These are phyloP conservation scores for Petunia secreta DNA, from an alignment of 257 asterid species.

Conservation along the genomic window DNA sequence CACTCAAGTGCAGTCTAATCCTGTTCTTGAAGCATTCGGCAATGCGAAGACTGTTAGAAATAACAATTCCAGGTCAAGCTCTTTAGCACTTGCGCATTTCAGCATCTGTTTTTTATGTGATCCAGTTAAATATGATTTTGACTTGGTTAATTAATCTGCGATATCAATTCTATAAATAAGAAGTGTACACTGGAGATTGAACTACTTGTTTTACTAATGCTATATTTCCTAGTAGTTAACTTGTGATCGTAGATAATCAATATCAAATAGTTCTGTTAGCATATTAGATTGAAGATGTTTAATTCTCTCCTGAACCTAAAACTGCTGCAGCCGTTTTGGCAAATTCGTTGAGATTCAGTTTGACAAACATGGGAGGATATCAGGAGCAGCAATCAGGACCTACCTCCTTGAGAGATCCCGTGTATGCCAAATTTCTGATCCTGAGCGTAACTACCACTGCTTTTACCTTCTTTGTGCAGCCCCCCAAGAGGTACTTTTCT, in stretches of 20 bases:
- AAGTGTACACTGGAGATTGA: slow-evolving; percentile 1
- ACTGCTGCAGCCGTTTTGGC: slow-evolving; percentile 89
- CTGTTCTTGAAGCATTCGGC: slow-evolving; percentile 99
- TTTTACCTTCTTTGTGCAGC: slow-evolving; percentile 99
- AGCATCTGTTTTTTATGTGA: slow-evolving; percentile 26
- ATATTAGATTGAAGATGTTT: slow-evolving; percentile 18
- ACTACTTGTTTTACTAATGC: slow-evolving; percentile 3
- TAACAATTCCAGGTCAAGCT: slow-evolving; percentile 91
- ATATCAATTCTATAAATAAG: neutral
- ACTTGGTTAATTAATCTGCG: slow-evolving; percentile 6
- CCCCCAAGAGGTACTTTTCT: slow-evolving; percentile 76
- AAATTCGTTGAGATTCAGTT: slow-evolving; percentile 98
- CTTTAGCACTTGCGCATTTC: slow-evolving; percentile 38
- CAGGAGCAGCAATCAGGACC: slow-evolving; percentile 98
- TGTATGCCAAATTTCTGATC: slow-evolving; percentile 96
- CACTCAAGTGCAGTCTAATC: slow-evolving; percentile 82
- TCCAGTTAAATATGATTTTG: neutral
- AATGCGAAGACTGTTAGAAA: slow-evolving; percentile 98
- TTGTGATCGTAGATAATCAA: slow-evolving; percentile 2
- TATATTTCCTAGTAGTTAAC: slow-evolving; percentile 1
- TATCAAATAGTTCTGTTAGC: neutral
- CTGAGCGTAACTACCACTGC: slow-evolving; percentile 97
- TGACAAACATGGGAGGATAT: slow-evolving; percentile 96
- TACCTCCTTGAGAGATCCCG: slow-evolving; percentile 99
- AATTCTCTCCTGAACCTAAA: slow-evolving; percentile 41